These are phyloP conservation scores for Rubroboletus pulcherrimus DNA, from an alignment of 768 basidiomycete genomes.

Conservation along the genomic window DNA sequence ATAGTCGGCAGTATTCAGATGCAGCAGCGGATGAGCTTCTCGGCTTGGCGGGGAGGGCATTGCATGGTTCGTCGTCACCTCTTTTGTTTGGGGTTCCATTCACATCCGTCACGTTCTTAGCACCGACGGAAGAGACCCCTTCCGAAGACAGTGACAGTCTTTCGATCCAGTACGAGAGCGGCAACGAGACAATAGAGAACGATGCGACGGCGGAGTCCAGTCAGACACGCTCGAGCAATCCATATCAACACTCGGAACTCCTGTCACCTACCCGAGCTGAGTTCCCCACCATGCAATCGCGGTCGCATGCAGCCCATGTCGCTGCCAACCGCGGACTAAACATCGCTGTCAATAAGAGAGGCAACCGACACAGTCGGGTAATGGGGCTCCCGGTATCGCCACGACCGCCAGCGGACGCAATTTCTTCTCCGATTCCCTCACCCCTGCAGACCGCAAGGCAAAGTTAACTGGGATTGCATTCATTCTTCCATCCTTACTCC, in stretches of 20 bases:
- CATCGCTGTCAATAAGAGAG: conserved; percentile 53
- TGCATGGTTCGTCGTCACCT: conserved; percentile 50
- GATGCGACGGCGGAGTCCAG: conserved; percentile 47
- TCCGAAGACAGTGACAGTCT: conserved; percentile 69
- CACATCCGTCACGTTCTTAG: conserved; percentile 20
- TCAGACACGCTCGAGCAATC: conserved; percentile 38
- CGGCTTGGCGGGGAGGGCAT: conserved; percentile 66
- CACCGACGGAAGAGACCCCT: conserved; percentile 54
- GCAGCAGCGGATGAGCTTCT: conserved; percentile 80
- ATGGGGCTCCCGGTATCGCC: conserved; percentile 57
- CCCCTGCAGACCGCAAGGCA: conserved; percentile 25
- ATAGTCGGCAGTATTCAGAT: conserved; percentile 81
- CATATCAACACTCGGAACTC: conserved; percentile 26
- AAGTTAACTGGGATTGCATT: conserved; percentile 12
- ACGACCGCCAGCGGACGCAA: conserved; percentile 19
- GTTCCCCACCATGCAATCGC: conserved; percentile 33
- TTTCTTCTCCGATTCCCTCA: conserved; percentile 13
- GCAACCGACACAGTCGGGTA: conserved; percentile 61
- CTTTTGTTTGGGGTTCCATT: neutral
- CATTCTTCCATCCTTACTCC: neutral
- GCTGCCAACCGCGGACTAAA: conserved; percentile 74
- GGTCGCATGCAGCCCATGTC: conserved; percentile 51
- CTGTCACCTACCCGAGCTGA: conserved; percentile 20
- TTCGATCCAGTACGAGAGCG: conserved; percentile 70
- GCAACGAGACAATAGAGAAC: conserved; percentile 65